Percentiles rank a stretch among this genome's conserved stretches.
Evolutionary conservation across 768 basidiomycete genomes (phyloP).

Genomic region (Mycena filopes): DNA sequence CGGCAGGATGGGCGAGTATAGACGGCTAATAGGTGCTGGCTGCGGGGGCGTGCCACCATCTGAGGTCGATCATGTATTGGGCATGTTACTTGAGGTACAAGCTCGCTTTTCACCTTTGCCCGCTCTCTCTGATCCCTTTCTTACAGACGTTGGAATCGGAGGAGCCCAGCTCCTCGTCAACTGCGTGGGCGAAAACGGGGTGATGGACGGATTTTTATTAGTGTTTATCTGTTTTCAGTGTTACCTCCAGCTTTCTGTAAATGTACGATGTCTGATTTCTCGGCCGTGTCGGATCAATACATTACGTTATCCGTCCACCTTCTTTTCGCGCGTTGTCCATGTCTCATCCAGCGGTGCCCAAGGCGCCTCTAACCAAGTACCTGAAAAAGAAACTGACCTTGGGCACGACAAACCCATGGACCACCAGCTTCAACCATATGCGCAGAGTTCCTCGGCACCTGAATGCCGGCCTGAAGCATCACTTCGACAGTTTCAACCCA

Average conservation of each 20-base stretch:
- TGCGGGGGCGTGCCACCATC: slow-evolving; percentile 86
- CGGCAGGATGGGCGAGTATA: slow-evolving; percentile 89
- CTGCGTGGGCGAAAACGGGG: slow-evolving; percentile 49
- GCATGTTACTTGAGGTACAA: slow-evolving; percentile 86
- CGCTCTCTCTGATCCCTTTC: slow-evolving; percentile 15
- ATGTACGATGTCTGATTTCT: slow-evolving; percentile 2
- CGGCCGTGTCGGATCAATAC: no score
- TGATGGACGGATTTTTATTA: slow-evolving; percentile 21
- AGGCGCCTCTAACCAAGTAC: slow-evolving; percentile 17
- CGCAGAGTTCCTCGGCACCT: slow-evolving; percentile 26
- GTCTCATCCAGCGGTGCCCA: slow-evolving; percentile 25
- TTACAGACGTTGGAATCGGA: slow-evolving; percentile 83
- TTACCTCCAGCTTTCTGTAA: slow-evolving; percentile 22
- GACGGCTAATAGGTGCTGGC: slow-evolving; percentile 88
- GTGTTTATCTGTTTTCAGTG: slow-evolving; percentile 25
- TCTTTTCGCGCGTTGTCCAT: neutral
- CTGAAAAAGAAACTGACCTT: slow-evolving; percentile 7
- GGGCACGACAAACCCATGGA: slow-evolving; percentile 31
- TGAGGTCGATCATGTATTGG: slow-evolving; percentile 91
- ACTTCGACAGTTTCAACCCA: slow-evolving; percentile 25
- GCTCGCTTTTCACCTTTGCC: slow-evolving; percentile 13
- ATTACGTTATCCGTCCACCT: no score
- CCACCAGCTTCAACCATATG: slow-evolving; percentile 32
- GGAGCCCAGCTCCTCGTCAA: slow-evolving; percentile 73
- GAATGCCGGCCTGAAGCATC: neutral